phyloP scores from a whole-genome alignment of 495 filamentous ascomycete species.

The Aspergillus sclerotioniger region DNA sequence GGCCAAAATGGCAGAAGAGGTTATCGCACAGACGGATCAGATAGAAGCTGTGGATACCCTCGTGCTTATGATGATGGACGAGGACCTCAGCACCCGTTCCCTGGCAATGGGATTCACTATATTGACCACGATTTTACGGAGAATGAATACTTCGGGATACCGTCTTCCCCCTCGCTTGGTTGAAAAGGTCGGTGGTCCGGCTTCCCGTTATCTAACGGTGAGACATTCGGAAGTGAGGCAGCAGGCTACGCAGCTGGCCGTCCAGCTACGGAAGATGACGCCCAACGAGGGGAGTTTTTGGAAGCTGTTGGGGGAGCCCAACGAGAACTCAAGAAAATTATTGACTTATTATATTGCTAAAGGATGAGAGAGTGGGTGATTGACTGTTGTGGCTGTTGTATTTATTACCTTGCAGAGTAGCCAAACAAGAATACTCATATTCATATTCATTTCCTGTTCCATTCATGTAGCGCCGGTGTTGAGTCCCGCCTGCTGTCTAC shows the following conservation, averaged over 20 bases:
- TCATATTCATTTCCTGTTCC: neutral
- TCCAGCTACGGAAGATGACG: slow-evolving; percentile 67
- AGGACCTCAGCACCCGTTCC: no score
- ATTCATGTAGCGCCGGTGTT: no score
- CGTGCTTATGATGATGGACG: neutral
- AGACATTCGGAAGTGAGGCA: slow-evolving; percentile 75
- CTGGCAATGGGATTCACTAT: no score
- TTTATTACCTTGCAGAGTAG: no score
- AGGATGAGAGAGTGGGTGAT: slow-evolving; percentile 11
- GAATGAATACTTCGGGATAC: no score
- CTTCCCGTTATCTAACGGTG: slow-evolving; percentile 62
- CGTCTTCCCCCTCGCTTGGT: slow-evolving; percentile 20
- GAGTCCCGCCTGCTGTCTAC: no score
- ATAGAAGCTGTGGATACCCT: neutral
- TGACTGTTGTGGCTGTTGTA: no score
- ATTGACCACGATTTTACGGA: no score
- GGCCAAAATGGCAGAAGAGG: neutral
- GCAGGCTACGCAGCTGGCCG: slow-evolving; percentile 73
- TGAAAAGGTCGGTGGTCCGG: slow-evolving; percentile 51
- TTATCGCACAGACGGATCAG: neutral
- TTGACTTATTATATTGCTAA: slow-evolving; percentile 84
- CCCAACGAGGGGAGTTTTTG: slow-evolving; percentile 62
- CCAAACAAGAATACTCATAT: no score
- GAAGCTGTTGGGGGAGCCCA: slow-evolving; percentile 58
- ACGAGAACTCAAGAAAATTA: slow-evolving; percentile 67